These are phyloP conservation scores for Penicillium freii DNA, from an alignment of 2,329 filamentous ascomycete species.

Conservation along the genomic window DNA sequence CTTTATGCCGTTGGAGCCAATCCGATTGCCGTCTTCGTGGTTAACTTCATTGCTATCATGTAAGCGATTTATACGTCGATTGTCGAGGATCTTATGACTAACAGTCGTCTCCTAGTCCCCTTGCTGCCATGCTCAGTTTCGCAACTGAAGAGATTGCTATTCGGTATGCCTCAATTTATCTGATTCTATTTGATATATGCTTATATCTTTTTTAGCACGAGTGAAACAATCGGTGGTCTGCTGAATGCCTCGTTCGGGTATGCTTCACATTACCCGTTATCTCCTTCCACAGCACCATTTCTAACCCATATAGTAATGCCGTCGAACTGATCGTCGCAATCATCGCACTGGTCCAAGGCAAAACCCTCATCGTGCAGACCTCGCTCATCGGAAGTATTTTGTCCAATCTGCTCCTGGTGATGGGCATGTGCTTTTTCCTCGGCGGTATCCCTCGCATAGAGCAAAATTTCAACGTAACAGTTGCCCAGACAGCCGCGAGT, in stretches of 20 bases:
- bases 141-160: slow-evolving; percentile 84
- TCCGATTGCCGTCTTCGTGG: slow-evolving; percentile 68
- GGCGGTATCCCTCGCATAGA: slow-evolving; percentile 75
- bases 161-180: slow-evolving; percentile 27
- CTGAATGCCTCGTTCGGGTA: slow-evolving; percentile 83
- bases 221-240: slow-evolving; percentile 82
- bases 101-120: slow-evolving; percentile 47
- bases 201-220: slow-evolving; percentile 47
- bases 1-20: slow-evolving; percentile 63
- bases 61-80: slow-evolving; percentile 16
- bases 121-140: slow-evolving; percentile 82
- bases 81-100: background rate
- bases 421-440: slow-evolving; percentile 92
- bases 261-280: background rate
- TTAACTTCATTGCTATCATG: slow-evolving; percentile 94
- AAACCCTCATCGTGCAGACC: slow-evolving; percentile 85
- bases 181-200: background rate
- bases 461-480: slow-evolving; percentile 88
- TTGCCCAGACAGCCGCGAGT: slow-evolving; percentile 84
- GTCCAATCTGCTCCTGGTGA: slow-evolving; percentile 81
- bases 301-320: slow-evolving; percentile 59
- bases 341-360: slow-evolving; percentile 70
- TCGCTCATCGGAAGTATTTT: slow-evolving; percentile 89
- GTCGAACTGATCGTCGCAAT: slow-evolving; percentile 87
- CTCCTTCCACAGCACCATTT: background rate